Percentiles rank a stretch among this genome's conserved stretches.
Evolutionary conservation across 495 filamentous ascomycete genomes (phyloP).

Genomic region (Penicillium turbatum): DNA sequence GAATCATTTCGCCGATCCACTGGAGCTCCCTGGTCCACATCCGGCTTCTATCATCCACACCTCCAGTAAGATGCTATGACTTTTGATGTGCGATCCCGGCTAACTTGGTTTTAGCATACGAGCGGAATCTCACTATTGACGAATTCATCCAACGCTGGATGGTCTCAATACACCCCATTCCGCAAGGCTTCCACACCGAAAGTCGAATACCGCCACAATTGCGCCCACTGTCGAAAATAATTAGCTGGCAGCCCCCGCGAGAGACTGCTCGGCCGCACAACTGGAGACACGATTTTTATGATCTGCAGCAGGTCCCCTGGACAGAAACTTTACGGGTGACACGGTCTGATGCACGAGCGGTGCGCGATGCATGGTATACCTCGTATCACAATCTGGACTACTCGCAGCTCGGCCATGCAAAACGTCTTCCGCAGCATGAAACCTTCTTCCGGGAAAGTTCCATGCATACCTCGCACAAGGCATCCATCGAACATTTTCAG

Average conservation of each 20-base stretch:
- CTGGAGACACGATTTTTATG: slow-evolving; percentile 56
- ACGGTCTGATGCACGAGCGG: slow-evolving; percentile 53
- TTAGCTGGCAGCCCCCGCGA: slow-evolving; percentile 37
- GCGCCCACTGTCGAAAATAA: slow-evolving; percentile 28
- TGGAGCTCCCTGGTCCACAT: slow-evolving; percentile 20
- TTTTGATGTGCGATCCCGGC: background rate
- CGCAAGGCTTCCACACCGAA: slow-evolving; percentile 18
- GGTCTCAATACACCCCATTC: slow-evolving; percentile 20
- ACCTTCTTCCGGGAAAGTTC: slow-evolving; percentile 63
- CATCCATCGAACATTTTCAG: slow-evolving; percentile 78
- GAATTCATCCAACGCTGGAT: slow-evolving; percentile 45
- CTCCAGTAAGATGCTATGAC: slow-evolving; percentile 29
- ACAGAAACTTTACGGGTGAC: slow-evolving; percentile 56
- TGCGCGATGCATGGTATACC: slow-evolving; percentile 49
- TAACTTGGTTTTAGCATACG: slow-evolving; percentile 29
- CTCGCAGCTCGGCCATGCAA: slow-evolving; percentile 21
- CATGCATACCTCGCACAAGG: slow-evolving; percentile 62
- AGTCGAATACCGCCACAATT: slow-evolving; percentile 20
- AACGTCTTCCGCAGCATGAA: slow-evolving; percentile 29
- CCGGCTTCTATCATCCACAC: slow-evolving; percentile 32
- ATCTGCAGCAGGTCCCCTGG: slow-evolving; percentile 79
- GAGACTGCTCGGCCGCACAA: slow-evolving; percentile 37
- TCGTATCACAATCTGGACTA: slow-evolving; percentile 43
- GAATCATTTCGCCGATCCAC: background rate
- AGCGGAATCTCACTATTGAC: slow-evolving; percentile 42